phyloP scores from a whole-genome alignment of 2,329 filamentous ascomycete species.

The Ceratocystis alfenasii region DNA sequence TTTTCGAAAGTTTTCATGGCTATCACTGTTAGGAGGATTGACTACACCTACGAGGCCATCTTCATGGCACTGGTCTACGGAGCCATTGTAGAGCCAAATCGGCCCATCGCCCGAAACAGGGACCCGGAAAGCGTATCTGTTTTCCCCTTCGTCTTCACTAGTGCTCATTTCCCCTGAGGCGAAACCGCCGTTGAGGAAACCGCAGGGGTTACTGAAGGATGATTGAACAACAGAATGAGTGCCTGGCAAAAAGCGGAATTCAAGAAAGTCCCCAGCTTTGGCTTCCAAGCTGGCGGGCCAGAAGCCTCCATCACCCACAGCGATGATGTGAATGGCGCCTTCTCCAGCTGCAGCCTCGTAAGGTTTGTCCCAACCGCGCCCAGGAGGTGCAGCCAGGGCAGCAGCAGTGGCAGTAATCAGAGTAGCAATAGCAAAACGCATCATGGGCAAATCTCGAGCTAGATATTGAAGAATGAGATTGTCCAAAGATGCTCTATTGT shows the following conservation, averaged over 20 bases:
- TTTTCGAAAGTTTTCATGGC: no score
- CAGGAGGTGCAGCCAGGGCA: background rate
- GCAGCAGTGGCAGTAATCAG: background rate
- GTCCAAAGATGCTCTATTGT: background rate
- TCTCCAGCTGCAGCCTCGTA: background rate
- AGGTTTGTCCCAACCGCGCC: background rate
- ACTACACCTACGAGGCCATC: no score
- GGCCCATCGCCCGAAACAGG: no score
- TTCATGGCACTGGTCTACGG: no score
- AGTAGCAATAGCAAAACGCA: background rate
- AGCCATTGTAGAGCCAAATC: no score
- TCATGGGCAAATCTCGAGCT: background rate
- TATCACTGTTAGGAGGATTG: no score
- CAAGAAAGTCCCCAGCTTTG: background rate
- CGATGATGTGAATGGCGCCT: background rate
- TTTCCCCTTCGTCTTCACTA: background rate
- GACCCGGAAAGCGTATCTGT: constrained; percentile 23
- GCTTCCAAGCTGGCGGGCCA: background rate
- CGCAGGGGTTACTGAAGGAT: constrained; percentile 35
- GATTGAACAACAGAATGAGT: background rate
- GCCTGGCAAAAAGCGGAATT: background rate
- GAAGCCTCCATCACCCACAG: background rate
- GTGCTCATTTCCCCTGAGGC: background rate
- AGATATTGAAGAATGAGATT: background rate
- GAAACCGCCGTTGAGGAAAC: constrained; percentile 27